Conservation (phyloP, 768 basidiomycete genomes). For the Obba rivulosa region DNA sequence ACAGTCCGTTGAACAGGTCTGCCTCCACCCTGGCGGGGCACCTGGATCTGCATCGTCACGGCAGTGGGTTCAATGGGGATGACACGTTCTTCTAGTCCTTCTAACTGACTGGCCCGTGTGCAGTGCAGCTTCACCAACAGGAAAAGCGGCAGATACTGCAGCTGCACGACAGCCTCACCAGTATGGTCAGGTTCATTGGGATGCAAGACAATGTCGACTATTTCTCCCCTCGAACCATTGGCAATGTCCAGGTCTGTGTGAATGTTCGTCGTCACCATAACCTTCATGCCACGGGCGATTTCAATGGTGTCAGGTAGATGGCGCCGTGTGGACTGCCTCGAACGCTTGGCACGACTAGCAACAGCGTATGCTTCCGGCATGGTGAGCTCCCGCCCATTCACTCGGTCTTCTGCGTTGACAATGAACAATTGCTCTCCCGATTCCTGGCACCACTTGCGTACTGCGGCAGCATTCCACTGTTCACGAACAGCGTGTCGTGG, state of each 20-base stretch:
- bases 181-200: conserved; percentile 18
- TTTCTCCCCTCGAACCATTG: conserved; percentile 30
- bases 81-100: conserved; percentile 24
- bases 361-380: conserved; percentile 9
- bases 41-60: conserved; percentile 15
- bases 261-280: conserved; percentile 35
- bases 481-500: conserved; percentile 31
- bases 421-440: conserved; percentile 21
- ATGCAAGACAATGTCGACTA: conserved; percentile 29
- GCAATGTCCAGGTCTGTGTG: conserved; percentile 37
- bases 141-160: conserved; percentile 24
- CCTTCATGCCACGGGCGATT: conserved; percentile 30
- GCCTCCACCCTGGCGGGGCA: conserved; percentile 2
- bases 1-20: conserved; percentile 4
- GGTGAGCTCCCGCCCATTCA: conserved; percentile 7
- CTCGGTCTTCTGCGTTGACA: conserved; percentile 25
- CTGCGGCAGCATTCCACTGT: conserved; percentile 30
- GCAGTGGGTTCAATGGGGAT: conserved; percentile 26
- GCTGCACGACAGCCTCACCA: conserved; percentile 10
- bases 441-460: conserved; percentile 15
- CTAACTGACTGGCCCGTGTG: conserved; percentile 20
- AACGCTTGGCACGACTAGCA: neutral
- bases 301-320: conserved; percentile 15
- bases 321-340: neutral
- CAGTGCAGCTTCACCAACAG: conserved; percentile 27